phyloP scores from a whole-genome alignment of 257 asterid species.

The Solanum paucissectum region DNA sequence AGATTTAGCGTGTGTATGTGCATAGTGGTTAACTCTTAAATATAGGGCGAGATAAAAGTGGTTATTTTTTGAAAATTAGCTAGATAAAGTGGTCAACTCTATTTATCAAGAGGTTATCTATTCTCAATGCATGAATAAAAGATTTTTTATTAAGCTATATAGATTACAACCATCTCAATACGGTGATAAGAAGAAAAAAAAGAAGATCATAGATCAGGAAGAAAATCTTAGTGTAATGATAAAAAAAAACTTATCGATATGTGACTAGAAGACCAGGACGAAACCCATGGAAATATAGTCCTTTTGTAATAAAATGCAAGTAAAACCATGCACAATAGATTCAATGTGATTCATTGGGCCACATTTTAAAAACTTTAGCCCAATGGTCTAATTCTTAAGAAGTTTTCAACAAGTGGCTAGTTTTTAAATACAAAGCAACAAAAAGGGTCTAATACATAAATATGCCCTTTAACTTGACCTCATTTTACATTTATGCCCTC shows the following conservation, averaged over 20 bases:
- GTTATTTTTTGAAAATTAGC: too few species aligned
- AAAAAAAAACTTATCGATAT: neutral
- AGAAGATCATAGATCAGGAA: neutral
- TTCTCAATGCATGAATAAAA: neutral
- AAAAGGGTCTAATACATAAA: too few species aligned
- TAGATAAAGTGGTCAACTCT: neutral
- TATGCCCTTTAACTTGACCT: too few species aligned
- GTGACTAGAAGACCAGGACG: neutral
- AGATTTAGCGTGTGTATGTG: neutral
- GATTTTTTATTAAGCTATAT: neutral
- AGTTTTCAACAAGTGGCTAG: neutral
- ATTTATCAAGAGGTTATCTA: neutral
- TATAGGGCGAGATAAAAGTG: too few species aligned
- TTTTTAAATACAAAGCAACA: neutral
- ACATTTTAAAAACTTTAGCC: neutral
- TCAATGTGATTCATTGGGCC: neutral
- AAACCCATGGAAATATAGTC: neutral
- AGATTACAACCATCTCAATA: neutral
- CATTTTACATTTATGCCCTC: too few species aligned
- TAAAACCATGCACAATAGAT: neutral
- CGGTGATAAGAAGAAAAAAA: too few species aligned
- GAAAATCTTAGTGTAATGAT: too few species aligned
- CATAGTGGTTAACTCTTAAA: neutral
- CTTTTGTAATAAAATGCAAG: neutral
- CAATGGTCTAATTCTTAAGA: neutral